Conservation (phyloP, 2,329 filamentous ascomycete species). For the Diaporthe sp. region DNA sequence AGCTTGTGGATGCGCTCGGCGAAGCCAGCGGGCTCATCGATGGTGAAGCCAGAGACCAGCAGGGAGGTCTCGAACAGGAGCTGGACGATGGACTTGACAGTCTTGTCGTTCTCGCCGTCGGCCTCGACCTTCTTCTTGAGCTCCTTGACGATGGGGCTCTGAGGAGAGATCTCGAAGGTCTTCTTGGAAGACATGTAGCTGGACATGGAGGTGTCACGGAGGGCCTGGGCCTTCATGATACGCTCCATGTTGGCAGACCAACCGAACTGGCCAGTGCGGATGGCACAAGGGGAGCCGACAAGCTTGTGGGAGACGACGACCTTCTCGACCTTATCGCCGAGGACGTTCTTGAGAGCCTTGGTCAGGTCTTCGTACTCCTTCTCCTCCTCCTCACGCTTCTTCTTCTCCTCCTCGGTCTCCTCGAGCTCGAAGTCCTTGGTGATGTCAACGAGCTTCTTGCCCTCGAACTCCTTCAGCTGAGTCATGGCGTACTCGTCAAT, state of each 20-base stretch:
- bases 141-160: constrained; percentile 97
- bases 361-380: constrained; percentile 96
- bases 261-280: constrained; percentile 99
- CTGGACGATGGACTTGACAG: constrained; percentile 98
- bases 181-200: constrained; percentile 99
- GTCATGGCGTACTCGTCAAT: constrained; percentile 99
- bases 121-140: constrained; percentile 99
- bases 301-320: constrained; percentile 99
- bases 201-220: constrained; percentile 99
- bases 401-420: constrained; percentile 99
- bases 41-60: constrained; percentile 98
- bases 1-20: constrained; percentile 99
- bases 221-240: constrained; percentile 99
- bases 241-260: constrained; percentile 99
- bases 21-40: constrained; percentile 97
- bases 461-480: constrained; percentile 99
- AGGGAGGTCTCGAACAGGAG: constrained; percentile 99
- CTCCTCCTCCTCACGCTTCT: constrained; percentile 92
- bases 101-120: constrained; percentile 98
- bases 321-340: constrained; percentile 99
- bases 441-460: constrained; percentile 99
- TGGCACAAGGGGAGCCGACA: constrained; percentile 92
- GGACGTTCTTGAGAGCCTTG: constrained; percentile 99
- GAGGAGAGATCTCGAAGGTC: constrained; percentile 99
- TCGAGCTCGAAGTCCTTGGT: constrained; percentile 99